Evolutionary conservation across 192 early-diverging fungal species (phyloP), one percentile per base, ranked within the genome.

Genomic region (Entomortierella chlamydospora): DNA sequence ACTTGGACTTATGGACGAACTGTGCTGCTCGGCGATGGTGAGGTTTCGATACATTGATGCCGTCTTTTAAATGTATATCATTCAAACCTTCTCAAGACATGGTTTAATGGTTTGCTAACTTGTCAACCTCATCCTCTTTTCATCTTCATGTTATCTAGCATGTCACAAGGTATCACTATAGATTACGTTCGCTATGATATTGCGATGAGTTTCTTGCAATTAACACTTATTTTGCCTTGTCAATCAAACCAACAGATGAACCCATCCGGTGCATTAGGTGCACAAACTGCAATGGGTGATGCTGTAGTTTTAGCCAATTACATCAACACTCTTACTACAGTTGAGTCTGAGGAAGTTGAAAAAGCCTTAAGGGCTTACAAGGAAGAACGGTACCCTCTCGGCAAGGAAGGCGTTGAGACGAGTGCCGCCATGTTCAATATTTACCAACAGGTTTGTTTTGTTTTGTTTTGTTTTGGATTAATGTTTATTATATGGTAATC

Each of bases 241-340:
- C 34, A 37, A 37, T 10, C 4, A 51, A 2, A 4, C 29, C 4
- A 63, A 15, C 17, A 41, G 18, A 23, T 37, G 34, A 4, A 37
- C 13, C 18, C 26, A 12, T 12, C 39, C 8, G 45, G 20, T 4
- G 29, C 6, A 28, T 49, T 37, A 65, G 52, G 63, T 29, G 63
- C 51, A 8, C 22, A 25, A 4, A 25, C n/a, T 25, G 63, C 63
- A 22, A 65, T 65, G 31, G 23, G 39, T 2, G 52, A 65, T 25
- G 63, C 63, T 18, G 43, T 54, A 17, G 17, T 34, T 17, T 33
- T 65, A 15, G 63, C 49, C 51, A 65, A 65, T 33, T 54, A 51
- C 10, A 37, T 65, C 23, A 22, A 1, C 37, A 37, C 49, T 12
- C 49, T 65, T n/a, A 34, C 25, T 12, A 34, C 63, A 12, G 25